phyloP scores from a whole-genome alignment of 2,329 filamentous ascomycete species.

The Alternaria rosae region DNA sequence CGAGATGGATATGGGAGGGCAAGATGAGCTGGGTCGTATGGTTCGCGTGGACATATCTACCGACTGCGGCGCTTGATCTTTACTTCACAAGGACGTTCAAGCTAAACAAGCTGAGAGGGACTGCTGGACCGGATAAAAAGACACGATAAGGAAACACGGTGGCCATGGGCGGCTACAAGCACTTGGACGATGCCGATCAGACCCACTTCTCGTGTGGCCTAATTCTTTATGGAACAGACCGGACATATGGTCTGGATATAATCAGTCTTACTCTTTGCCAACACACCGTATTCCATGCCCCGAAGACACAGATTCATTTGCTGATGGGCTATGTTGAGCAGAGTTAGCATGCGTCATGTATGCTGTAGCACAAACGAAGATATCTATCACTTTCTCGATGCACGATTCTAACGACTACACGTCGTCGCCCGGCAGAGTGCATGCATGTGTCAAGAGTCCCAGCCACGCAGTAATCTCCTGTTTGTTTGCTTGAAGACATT shows the following conservation, averaged over 20 bases:
- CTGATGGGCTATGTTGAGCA: too few species aligned
- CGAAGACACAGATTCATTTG: neutral
- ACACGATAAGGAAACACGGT: conserved; percentile 5
- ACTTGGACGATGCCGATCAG: neutral
- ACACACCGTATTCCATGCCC: neutral
- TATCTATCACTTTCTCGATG: neutral
- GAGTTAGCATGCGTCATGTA: too few species aligned
- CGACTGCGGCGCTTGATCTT: conserved; percentile 52
- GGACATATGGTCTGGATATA: neutral
- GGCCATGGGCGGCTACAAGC: neutral
- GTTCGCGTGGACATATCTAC: conserved; percentile 59
- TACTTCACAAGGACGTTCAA: conserved; percentile 62
- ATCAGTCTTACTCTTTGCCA: neutral
- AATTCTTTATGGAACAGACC: neutral
- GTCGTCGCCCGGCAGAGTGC: neutral
- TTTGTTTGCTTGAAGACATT: neutral
- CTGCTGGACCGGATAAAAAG: conserved; percentile 44
- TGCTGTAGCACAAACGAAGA: too few species aligned
- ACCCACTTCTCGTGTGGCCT: neutral
- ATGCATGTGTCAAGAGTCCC: neutral
- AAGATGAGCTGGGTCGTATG: conserved; percentile 59
- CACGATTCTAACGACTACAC: neutral
- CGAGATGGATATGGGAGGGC: conserved; percentile 63
- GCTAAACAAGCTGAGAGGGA: conserved; percentile 56
- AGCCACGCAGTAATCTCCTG: neutral